Conservation (phyloP, 2,329 filamentous ascomycete genomes). For the Sclerotinia sclerotiorum region DNA sequence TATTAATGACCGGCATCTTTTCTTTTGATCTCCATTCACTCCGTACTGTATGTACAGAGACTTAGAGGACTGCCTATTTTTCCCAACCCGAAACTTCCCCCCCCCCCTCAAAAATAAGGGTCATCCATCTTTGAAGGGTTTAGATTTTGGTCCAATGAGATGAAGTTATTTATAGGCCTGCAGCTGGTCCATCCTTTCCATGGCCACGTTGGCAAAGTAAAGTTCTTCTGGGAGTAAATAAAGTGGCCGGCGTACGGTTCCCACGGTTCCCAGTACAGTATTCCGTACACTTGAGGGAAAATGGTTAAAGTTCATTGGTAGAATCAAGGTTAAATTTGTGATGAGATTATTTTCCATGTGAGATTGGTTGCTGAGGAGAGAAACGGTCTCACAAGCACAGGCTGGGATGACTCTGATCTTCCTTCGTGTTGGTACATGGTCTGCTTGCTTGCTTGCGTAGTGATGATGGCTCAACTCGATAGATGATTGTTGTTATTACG, state of each 20-base stretch:
- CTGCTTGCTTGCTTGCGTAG: neutral
- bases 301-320: neutral
- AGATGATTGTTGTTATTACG: neutral
- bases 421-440: neutral
- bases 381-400: neutral
- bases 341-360: neutral
- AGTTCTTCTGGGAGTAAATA: neutral
- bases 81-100: neutral
- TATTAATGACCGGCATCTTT: neutral
- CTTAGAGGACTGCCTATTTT: neutral
- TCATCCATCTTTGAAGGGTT: neutral
- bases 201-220: conserved; percentile 10
- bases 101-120: neutral
- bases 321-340: neutral
- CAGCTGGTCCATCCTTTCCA: conserved; percentile 2
- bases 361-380: neutral
- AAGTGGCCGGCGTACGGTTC: neutral
- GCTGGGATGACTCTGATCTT: neutral
- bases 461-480: neutral
- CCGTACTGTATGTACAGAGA: neutral
- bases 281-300: neutral
- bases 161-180: neutral
- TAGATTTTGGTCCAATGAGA: neutral
- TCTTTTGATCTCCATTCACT: neutral
- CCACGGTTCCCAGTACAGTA: neutral